phyloP scores from a whole-genome alignment of 495 filamentous ascomycete species.

The Chaetomium tenue region DNA sequence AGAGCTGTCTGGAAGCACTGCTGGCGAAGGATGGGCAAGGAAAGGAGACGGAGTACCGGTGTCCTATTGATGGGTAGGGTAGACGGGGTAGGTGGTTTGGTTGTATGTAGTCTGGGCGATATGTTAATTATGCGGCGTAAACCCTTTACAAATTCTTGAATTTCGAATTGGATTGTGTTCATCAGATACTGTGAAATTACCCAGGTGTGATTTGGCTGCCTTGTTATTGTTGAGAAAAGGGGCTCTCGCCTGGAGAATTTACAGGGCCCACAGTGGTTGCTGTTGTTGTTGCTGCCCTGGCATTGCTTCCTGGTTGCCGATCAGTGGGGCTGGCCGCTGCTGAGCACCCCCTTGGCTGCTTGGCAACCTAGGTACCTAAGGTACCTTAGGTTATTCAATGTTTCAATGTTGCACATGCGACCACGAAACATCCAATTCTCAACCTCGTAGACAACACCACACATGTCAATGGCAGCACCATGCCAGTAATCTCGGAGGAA shows the following conservation, averaged over 20 bases:
- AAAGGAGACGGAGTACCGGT: constrained; percentile 50
- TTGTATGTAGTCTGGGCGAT: constrained; percentile 4
- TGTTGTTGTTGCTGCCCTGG: neutral
- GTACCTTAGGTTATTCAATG: too few species aligned
- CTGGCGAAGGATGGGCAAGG: constrained; percentile 46
- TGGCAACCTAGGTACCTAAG: too few species aligned
- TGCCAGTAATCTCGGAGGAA: constrained; percentile 52
- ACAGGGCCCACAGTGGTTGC: neutral
- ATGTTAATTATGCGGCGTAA: neutral
- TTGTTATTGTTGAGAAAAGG: neutral
- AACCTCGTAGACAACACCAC: neutral
- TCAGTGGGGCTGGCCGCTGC: constrained; percentile 7
- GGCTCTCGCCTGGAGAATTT: neutral
- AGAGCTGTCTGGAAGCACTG: constrained; percentile 56
- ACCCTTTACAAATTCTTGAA: neutral
- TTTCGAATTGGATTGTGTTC: neutral
- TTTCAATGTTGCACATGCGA: neutral
- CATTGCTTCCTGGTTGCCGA: constrained; percentile 1
- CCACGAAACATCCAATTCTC: constrained; percentile 1
- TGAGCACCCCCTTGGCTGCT: neutral
- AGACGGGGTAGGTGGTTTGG: neutral
- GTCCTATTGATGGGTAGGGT: constrained; percentile 53
- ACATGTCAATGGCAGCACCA: constrained; percentile 30
- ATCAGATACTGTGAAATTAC: too few species aligned
- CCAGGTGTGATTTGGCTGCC: too few species aligned